Base-by-base conservation (phyloP, 176 grass and related monocot genomes). In the Lolium rigidum region DNA sequence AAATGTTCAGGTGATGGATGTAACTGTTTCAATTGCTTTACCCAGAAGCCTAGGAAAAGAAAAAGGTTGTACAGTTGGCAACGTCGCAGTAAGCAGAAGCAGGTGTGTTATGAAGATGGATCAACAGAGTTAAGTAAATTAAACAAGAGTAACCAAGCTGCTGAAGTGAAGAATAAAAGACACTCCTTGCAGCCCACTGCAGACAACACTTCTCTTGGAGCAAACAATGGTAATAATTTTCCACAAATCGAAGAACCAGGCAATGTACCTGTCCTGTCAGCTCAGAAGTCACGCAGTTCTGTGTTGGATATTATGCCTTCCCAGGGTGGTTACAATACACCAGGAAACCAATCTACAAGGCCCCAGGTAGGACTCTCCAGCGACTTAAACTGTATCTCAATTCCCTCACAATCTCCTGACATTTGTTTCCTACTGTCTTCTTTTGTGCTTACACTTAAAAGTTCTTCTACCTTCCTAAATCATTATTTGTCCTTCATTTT, bases 21-120 rank as follows among this genome's bases (percentile, higher is more conserved):
- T 61, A 85, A 37, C 47, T 72, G 17, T 86, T 86, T 73, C 24
- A 26, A 43, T 58, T 73, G 60, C 61, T 78, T 49, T 50, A 57
- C 41, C 61, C 80, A 55, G 10, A 87, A 83, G 50, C 47, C 74
- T 79, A 74, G 74, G 55, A 90, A 87, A 87, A 73, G 89, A 38
- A 90, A 90, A 87, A 83, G 89, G 58, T 54, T 83, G 24, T 80
- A 90, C 74, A 90, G 57, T 14, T 90, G 89, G 89, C 89, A 90
- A 55, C 84, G 84, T 10, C 10, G 3, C 48, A 90, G 9, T 39
- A 90, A 87, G 86, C 65, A 73, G 65, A 90, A 83, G 46, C 74
- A 87, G 57, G 2, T 70, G 61, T 83, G 74, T 74, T 37, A 7
- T 66, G 80, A 87, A 49, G 57, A 79, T 78, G 56, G 10, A 7